Evolutionary conservation across 2,329 filamentous ascomycete genomes (phyloP).

Genomic region (Chrysoporthe deuterocubensis): DNA sequence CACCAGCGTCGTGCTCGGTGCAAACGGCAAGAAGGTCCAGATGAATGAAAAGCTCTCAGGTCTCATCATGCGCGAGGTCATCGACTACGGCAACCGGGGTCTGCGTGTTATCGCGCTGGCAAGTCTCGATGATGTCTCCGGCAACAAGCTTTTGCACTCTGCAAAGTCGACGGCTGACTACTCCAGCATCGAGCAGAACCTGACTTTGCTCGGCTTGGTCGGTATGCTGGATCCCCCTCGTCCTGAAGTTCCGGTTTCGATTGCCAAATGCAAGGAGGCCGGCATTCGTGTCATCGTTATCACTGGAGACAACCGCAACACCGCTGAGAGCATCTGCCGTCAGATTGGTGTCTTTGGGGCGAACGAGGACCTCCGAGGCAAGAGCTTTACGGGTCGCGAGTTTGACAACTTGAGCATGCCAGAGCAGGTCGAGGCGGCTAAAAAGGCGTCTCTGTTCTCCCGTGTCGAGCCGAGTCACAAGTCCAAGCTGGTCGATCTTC

Average conservation of each 20-base stretch:
- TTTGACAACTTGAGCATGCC: constrained; percentile 82
- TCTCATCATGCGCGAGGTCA: constrained; percentile 77
- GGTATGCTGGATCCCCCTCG: constrained; percentile 97
- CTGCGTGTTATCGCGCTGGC: constrained; percentile 95
- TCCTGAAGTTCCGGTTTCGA: constrained; percentile 84
- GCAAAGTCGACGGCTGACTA: constrained; percentile 88
- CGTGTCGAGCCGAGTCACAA: constrained; percentile 96
- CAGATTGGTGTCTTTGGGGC: constrained; percentile 91
- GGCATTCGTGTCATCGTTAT: constrained; percentile 98
- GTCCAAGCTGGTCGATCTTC: constrained; percentile 94
- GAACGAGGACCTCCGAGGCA: constrained; percentile 81
- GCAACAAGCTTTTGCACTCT: constrained; percentile 69
- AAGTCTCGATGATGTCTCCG: constrained; percentile 74
- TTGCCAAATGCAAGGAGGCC: constrained; percentile 86
- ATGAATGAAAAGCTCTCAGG: constrained; percentile 71
- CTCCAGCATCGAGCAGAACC: constrained; percentile 83
- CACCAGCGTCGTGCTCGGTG: constrained; percentile 77
- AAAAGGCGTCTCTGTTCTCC: constrained; percentile 88
- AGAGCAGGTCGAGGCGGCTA: constrained; percentile 83
- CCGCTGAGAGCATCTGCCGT: constrained; percentile 95
- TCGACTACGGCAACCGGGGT: constrained; percentile 88
- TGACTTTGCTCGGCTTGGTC: constrained; percentile 92
- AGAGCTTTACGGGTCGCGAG: constrained; percentile 93
- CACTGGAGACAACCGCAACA: constrained; percentile 97
- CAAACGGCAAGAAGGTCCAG: constrained; percentile 75